Conservation (phyloP, 2,329 filamentous ascomycete species). For the Talaromyces sp. region DNA sequence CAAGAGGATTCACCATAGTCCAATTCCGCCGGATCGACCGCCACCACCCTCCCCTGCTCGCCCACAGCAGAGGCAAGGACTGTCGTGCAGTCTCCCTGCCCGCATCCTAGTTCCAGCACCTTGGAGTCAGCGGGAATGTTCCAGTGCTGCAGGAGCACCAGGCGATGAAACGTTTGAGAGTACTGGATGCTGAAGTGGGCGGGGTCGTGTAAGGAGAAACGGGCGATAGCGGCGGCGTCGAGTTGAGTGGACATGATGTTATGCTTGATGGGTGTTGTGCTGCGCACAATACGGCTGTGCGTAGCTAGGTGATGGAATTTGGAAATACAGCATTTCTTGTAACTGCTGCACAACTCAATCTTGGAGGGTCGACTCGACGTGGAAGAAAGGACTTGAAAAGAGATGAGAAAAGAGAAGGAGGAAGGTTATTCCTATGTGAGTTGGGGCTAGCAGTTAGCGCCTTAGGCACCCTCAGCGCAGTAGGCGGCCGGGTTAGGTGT, state of each 20-base stretch:
- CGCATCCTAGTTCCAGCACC: conserved; percentile 55
- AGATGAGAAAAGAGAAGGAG: too few relatives aligned
- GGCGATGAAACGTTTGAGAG: conserved; percentile 11
- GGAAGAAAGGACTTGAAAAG: too few relatives aligned
- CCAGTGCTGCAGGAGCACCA: conserved; percentile 9
- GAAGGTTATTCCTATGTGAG: too few relatives aligned
- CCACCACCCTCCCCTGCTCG: conserved; percentile 42
- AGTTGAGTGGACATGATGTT: conserved; percentile 10
- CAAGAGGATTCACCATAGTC: conserved; percentile 39
- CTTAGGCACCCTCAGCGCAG: too few relatives aligned
- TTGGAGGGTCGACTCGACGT: too few relatives aligned
- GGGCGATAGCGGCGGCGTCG: conserved; percentile 9
- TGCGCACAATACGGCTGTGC: too few relatives aligned
- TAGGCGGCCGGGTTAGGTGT: too few relatives aligned
- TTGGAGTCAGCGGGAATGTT: conserved; percentile 31
- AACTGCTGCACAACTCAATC: too few relatives aligned
- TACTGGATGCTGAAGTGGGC: conserved; percentile 12
- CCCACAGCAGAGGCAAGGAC: conserved; percentile 48
- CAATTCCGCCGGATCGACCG: conserved; percentile 48
- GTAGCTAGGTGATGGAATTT: too few relatives aligned
- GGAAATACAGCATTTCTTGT: too few relatives aligned
- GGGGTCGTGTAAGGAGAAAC: conserved; percentile 12
- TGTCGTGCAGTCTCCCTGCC: conserved; percentile 54
- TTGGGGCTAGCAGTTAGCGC: too few relatives aligned
- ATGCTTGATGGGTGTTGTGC: background rate